phyloP scores from a whole-genome alignment of 805 yeast genomes.

The Metahyphopichia silvanorum region DNA sequence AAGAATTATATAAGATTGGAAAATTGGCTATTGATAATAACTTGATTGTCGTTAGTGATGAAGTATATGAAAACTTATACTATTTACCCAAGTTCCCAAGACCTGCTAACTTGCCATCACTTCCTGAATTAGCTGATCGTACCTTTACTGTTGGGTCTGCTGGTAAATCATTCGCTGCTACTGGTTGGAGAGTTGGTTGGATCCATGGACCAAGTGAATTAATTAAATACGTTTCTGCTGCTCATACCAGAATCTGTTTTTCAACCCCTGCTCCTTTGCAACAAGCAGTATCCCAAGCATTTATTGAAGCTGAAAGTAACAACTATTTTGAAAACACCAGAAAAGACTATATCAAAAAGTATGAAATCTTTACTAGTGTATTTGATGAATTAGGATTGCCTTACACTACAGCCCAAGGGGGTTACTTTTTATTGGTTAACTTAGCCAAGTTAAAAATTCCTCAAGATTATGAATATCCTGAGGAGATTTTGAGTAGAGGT shows the following conservation, averaged over 20 bases:
- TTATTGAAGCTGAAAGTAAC: constrained; percentile 55
- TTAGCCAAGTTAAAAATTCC: constrained; percentile 82
- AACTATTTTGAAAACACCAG: constrained; percentile 72
- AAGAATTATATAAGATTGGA: constrained; percentile 75
- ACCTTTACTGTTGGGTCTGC: constrained; percentile 95
- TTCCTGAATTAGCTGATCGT: constrained; percentile 71
- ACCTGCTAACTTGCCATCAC: constrained; percentile 65
- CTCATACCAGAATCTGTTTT: constrained; percentile 94
- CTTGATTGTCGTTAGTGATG: constrained; percentile 81
- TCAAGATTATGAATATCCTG: constrained; percentile 65
- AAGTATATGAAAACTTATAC: constrained; percentile 89
- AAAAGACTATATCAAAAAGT: constrained; percentile 65
- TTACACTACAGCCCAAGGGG: constrained; percentile 89
- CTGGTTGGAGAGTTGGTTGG: constrained; percentile 99
- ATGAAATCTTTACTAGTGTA: constrained; percentile 64
- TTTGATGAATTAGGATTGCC: constrained; percentile 89
- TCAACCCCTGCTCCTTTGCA: constrained; percentile 89
- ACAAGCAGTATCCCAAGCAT: constrained; percentile 83
- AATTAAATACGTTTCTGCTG: constrained; percentile 76
- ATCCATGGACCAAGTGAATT: constrained; percentile 82
- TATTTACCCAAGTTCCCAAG: constrained; percentile 70
- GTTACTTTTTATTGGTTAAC: constrained; percentile 88
- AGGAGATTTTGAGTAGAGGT: constrained; percentile 53
- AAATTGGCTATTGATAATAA: constrained; percentile 81
- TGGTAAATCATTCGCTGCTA: constrained; percentile 97